Conservation (phyloP, 2,329 filamentous ascomycete species). For the Diplodia corticola region DNA sequence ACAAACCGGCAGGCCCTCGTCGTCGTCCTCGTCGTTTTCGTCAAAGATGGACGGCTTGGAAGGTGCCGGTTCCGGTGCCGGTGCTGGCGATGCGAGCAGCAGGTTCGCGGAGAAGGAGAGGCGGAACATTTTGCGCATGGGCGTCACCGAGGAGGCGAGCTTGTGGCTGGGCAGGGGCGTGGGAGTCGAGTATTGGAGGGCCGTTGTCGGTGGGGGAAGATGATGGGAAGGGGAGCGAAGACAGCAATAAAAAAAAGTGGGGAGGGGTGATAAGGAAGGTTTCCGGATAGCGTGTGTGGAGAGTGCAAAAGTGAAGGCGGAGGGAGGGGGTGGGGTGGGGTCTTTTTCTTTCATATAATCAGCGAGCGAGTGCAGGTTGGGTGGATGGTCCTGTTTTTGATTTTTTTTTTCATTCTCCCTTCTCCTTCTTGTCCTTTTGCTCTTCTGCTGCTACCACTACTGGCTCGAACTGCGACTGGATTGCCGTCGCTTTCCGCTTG, state of each 20-base stretch:
- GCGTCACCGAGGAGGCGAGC: conserved; percentile 34
- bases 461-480: background rate
- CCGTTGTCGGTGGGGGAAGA: conserved; percentile 54
- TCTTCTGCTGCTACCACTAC: background rate
- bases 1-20: background rate
- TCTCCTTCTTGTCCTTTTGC: background rate
- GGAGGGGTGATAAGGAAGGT: too few species aligned
- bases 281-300: background rate
- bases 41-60: background rate
- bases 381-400: background rate
- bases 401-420: background rate
- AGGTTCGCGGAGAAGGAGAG: background rate
- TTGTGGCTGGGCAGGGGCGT: conserved; percentile 70
- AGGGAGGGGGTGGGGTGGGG: too few species aligned
- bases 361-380: too few species aligned
- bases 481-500: background rate
- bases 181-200: conserved; percentile 67
- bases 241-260: background rate
- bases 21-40: too few species aligned
- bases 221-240: background rate
- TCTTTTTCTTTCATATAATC: background rate
- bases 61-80: background rate
- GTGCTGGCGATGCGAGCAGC: too few species aligned
- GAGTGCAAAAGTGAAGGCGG: too few species aligned
- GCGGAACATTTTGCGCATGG: background rate